Evolutionary conservation across 2,329 filamentous ascomycete species (phyloP).

Genomic region (Botrytis byssoidea): DNA sequence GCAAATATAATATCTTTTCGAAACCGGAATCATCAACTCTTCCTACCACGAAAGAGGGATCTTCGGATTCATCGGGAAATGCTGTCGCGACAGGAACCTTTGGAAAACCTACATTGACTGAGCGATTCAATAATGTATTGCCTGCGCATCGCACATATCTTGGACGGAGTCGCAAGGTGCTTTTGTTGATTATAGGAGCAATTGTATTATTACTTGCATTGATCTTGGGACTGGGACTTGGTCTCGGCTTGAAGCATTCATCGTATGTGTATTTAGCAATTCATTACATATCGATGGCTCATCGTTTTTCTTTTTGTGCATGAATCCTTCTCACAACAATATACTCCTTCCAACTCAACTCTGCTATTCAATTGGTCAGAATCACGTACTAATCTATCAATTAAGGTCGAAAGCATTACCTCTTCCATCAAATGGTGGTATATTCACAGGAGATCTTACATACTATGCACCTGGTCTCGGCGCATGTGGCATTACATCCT

Average conservation of each 20-base stretch:
- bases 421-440: conserved; percentile 50
- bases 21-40: conserved; percentile 18
- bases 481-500: conserved; percentile 63
- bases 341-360: conserved; percentile 13
- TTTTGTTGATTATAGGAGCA: conserved; percentile 20
- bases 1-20: conserved; percentile 22
- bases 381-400: conserved; percentile 3
- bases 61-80: not conserved
- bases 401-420: conserved; percentile 45
- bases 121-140: conserved; percentile 6
- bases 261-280: conserved; percentile 25
- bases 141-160: conserved; percentile 27
- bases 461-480: conserved; percentile 67
- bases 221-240: conserved; percentile 40
- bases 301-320: not conserved
- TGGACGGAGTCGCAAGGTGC: conserved; percentile 25
- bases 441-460: conserved; percentile 63
- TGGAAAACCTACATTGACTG: not conserved
- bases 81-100: not conserved
- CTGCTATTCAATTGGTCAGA: not conserved
- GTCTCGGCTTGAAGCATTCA: conserved; percentile 33
- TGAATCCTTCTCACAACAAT: not conserved
- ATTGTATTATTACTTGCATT: conserved; percentile 35
- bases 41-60: conserved; percentile 16
- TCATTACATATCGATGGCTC: conserved; percentile 27